Base-by-base conservation (phyloP, 257 asterid genomes). In the Primulina eburnea region DNA sequence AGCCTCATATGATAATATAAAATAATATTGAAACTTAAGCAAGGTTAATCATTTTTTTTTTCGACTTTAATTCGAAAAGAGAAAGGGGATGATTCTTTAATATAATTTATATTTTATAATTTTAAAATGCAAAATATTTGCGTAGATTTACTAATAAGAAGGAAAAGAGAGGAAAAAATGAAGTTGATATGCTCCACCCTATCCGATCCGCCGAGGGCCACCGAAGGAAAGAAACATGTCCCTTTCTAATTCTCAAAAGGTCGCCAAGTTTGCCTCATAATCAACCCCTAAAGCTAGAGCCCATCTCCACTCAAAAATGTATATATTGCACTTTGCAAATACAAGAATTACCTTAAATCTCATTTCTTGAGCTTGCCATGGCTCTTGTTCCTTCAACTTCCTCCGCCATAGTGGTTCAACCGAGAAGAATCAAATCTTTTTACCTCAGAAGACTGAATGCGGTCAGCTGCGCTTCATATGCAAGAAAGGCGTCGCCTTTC, bases 401-500 rank as follows among this genome's bases (percentile, higher is more conserved):
- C 38, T 64, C 92, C 16, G 24, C 81, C 40, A n/a, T 81, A 7
- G 43, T 72, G 33, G 62, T 76, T 79, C 87, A 74, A 72, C 77
- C 79, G 8, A 50, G 70, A 65, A 81, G 83, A 35, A 7, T 70
- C 80, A 67, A 43, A 47, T 65, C 81, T 32, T 78, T 71, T 14
- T 0, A 12, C 35, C 47, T 50, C 21, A 83, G 65, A 5, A 82
- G 75, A 32, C 65, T 68, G 60, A 73, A 63, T 16, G 74, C 80
- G 11, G 10, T 89, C 62, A 77, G 70, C 8, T 86, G 88, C 59
- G 60, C 81, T n/a, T 82, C 88, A 20, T 65, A 67, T 63, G 78
- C 86, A 29, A 79, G 35, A 57, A 76, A 76, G 28, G 21, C 82
- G 7, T 90, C 97, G 20, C 99, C 99, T 52, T 94, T 94, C 83